Evolutionary conservation across 192 early-diverging fungal genomes (phyloP).

Genomic region (Coemansia sp.): DNA sequence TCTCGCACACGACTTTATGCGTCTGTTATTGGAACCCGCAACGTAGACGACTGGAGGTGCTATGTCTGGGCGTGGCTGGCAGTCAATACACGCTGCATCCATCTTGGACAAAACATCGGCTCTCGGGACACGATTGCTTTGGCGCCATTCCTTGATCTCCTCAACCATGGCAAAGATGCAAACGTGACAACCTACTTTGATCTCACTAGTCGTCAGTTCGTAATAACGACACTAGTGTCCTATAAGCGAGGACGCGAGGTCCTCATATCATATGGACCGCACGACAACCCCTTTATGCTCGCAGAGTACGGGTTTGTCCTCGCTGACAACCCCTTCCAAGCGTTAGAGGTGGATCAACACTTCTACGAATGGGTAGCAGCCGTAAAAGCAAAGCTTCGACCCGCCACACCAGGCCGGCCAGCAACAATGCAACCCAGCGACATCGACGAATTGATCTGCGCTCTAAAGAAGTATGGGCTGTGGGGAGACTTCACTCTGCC

Average conservation of each 20-base stretch:
- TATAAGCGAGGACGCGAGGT: constrained; percentile 66
- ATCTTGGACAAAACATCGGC: constrained; percentile 20
- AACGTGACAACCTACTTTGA: constrained; percentile 50
- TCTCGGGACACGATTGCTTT: constrained; percentile 64
- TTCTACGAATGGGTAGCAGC: constrained; percentile 19
- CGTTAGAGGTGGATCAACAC: constrained; percentile 29
- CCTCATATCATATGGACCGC: constrained; percentile 52
- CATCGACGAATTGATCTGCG: constrained; percentile 18
- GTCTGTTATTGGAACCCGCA: neutral
- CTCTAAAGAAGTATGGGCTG: constrained; percentile 34
- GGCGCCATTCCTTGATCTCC: constrained; percentile 75
- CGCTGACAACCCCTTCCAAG: constrained; percentile 35
- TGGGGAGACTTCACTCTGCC: constrained; percentile 45
- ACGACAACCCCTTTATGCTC: constrained; percentile 52
- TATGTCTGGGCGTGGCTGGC: constrained; percentile 55
- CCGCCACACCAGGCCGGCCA: neutral
- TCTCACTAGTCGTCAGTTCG: constrained; percentile 52
- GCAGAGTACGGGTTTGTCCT: constrained; percentile 53
- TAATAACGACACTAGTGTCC: constrained; percentile 62
- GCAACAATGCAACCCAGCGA: constrained; percentile 8
- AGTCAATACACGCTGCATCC: constrained; percentile 50
- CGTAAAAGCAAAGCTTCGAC: constrained; percentile 5
- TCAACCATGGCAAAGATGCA: constrained; percentile 69
- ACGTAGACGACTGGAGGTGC: constrained; percentile 17
- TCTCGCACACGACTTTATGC: constrained; percentile 7